Evolutionary conservation across 2,329 filamentous ascomycete species (phyloP).

Genomic region (Blastomyces silverae): DNA sequence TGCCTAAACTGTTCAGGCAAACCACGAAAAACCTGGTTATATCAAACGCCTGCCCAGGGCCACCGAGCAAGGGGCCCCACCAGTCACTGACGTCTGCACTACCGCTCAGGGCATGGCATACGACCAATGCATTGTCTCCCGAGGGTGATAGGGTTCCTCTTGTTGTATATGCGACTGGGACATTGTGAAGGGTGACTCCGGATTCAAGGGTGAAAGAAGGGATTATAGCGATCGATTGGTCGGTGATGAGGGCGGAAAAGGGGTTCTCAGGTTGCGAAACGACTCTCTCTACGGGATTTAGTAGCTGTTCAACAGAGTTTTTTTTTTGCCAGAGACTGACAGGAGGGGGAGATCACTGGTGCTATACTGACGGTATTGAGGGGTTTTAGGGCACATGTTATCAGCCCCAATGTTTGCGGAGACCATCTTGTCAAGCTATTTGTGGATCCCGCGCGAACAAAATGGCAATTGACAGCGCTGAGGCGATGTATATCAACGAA

Average conservation of each 20-base stretch:
- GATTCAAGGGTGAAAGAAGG: constrained; percentile 91
- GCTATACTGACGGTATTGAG: constrained; percentile 36
- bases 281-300: constrained; percentile 52
- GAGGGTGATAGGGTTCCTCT: constrained; percentile 52
- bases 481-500: neutral
- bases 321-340: constrained; percentile 13
- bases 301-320: constrained; percentile 34
- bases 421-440: constrained; percentile 15
- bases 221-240: constrained; percentile 79
- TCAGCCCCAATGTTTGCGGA: constrained; percentile 16
- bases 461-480: neutral
- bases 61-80: constrained; percentile 51
- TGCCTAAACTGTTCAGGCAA: constrained; percentile 50
- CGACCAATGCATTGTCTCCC: constrained; percentile 58
- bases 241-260: constrained; percentile 74
- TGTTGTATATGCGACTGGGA: constrained; percentile 59
- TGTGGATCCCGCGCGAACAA: neutral
- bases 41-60: constrained; percentile 50
- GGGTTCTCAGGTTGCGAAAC: constrained; percentile 79
- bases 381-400: constrained; percentile 20
- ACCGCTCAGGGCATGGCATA: constrained; percentile 50
- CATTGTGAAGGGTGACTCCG: constrained; percentile 72
- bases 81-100: constrained; percentile 52
- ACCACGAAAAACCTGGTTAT: constrained; percentile 49
- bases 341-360: constrained; percentile 15